A percentile compares a stretch with the other conserved stretches of the same genome.
Conservation (phyloP, 169 alveolate genomes). For the Babesia caballi region DNA sequence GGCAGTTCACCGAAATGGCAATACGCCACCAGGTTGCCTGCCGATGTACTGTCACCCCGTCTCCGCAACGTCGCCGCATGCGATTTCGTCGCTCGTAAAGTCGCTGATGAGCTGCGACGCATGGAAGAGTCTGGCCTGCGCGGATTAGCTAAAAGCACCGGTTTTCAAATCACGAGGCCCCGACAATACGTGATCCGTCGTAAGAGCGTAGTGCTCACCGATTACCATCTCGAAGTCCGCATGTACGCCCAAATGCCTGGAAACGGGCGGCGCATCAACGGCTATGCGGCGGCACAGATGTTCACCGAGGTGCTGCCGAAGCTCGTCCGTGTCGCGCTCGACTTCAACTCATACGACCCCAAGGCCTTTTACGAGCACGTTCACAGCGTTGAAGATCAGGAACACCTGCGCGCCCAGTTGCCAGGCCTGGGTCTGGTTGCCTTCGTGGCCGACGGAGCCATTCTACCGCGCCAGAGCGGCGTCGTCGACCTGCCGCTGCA, state of each 20-base stretch:
- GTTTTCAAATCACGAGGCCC: conserved; percentile 24
- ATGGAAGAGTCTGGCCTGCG: not conserved
- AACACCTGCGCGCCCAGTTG: conserved; percentile 59
- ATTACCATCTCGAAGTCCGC: conserved; percentile 32
- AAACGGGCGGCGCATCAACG: conserved; percentile 49
- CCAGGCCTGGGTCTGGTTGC: conserved; percentile 64
- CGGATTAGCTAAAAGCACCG: no score
- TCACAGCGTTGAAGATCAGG: conserved; percentile 46
- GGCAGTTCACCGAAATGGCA: no score
- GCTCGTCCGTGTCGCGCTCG: conserved; percentile 4
- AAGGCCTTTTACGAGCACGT: conserved; percentile 36
- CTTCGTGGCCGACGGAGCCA: conserved; percentile 76
- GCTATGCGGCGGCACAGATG: conserved; percentile 26
- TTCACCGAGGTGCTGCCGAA: conserved; percentile 35
- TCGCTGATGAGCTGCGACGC: not conserved
- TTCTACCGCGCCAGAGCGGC: conserved; percentile 73
- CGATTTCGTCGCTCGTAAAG: conserved; percentile 49
- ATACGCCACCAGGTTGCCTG: no score
- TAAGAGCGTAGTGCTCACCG: conserved; percentile 27
- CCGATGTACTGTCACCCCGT: conserved; percentile 10
- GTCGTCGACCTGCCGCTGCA: conserved; percentile 62
- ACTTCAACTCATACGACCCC: conserved; percentile 20
- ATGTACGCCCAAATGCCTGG: conserved; percentile 53
- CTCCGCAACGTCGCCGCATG: conserved; percentile 66
- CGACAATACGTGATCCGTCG: conserved; percentile 49